A percentile compares a stretch with the other conserved stretches of the same genome.
These are phyloP conservation scores for Hysterium pulicare DNA, from an alignment of 2,329 filamentous ascomycete species.

Conservation along the genomic window DNA sequence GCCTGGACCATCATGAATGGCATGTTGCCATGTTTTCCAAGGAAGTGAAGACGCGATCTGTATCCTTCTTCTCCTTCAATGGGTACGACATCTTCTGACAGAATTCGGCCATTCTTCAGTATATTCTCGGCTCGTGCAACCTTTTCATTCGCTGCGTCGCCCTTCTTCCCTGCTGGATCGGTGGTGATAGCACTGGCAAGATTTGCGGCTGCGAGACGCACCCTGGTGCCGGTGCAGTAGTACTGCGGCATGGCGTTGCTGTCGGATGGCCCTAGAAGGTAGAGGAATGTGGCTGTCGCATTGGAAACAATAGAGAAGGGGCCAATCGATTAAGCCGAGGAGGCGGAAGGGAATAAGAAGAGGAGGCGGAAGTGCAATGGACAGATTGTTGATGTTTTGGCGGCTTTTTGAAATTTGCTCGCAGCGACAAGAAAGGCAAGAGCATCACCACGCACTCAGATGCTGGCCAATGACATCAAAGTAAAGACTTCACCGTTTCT, in stretches of 20 bases:
- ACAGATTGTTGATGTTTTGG: background rate
- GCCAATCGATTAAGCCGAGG: background rate
- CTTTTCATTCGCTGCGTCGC: slow-evolving; percentile 16
- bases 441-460: too few species aligned
- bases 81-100: slow-evolving; percentile 23
- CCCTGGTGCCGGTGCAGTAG: slow-evolving; percentile 21
- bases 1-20: slow-evolving; percentile 33
- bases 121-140: slow-evolving; percentile 18
- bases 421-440: too few species aligned
- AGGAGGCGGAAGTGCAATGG: background rate
- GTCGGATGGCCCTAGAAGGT: background rate
- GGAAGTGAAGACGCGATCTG: slow-evolving; percentile 24
- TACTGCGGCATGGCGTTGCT: slow-evolving; percentile 32
- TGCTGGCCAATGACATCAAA: too few species aligned
- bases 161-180: slow-evolving; percentile 20
- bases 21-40: slow-evolving; percentile 16
- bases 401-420: too few species aligned
- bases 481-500: too few species aligned
- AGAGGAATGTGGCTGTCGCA: background rate
- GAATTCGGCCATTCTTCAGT: slow-evolving; percentile 15
- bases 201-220: slow-evolving; percentile 20
- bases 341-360: background rate
- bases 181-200: slow-evolving; percentile 26
- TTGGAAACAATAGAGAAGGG: background rate
- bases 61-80: slow-evolving; percentile 24